Evolutionary conservation across 2,329 filamentous ascomycete genomes (phyloP), one percentile per base, ranked within the genome.

Genomic region (Trichoderma endophyticum): DNA sequence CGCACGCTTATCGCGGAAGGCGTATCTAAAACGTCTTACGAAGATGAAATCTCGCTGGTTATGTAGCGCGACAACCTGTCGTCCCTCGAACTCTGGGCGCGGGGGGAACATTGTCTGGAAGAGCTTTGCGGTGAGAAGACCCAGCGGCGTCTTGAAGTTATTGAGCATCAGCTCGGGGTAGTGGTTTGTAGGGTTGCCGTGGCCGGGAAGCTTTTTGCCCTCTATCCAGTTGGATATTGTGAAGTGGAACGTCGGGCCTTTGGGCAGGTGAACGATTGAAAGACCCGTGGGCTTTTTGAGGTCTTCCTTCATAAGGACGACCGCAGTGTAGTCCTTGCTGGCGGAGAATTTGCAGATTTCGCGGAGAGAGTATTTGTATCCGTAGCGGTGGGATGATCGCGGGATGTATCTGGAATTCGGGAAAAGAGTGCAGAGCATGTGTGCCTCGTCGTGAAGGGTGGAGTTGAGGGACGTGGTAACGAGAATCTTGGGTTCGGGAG

Each of bases 11-110:
- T 98, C 94, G 15, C 96, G 89, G 84, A 99, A 98, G 1, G 97
- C 88, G 79, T 99, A 99, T 61, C 96, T 87, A 81, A 98, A 95
- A 48, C 95, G 87, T 6, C 96, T 88, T 66, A 98, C 87, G 81
- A 99, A 99, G 77, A 98, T 96, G 81, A 95, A 98, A 82, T 98
- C 95, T 74, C 95, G 91, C 84, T 97, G 95, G 77, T 98, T 98
- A 82, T 98, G 94, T 67, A 98, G 83, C 1, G 95, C 98, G 9
- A 98, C 90, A 1, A 98, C 95, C 78, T 98, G 95, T 28, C 95
- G 86, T 5, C 95, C 95, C 75, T 92, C 87, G 6, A 98, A 85
- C 77, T 98, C 93, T 0, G 96, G 95, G 57, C 90, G 88, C 0
- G 91, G 88, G 0, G 95, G 96, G 82, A 84, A 83, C 61, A 84